phyloP scores from a whole-genome alignment of 305 asterid genomes.

The Andrographis paniculata region DNA sequence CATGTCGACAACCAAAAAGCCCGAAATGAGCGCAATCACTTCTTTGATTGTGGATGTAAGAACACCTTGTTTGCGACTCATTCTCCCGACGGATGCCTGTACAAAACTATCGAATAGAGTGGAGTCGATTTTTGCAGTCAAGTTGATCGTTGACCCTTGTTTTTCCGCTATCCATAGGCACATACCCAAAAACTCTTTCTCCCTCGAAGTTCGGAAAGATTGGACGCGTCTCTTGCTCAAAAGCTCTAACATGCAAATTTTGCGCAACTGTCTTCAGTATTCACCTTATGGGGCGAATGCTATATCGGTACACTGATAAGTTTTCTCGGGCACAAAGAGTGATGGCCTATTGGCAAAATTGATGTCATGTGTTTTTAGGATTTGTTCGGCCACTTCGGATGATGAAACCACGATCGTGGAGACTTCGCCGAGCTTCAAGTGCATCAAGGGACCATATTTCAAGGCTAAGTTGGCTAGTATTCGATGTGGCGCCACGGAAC shows the following conservation, averaged over 20 bases:
- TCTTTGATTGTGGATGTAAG: not conserved
- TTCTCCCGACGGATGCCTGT: not conserved
- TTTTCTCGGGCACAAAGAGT: conserved; percentile 3
- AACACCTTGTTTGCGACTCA: not conserved
- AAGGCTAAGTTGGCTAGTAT: not conserved
- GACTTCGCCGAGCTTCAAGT: conserved; percentile 7
- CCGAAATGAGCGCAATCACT: not conserved
- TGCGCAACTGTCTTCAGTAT: conserved; percentile 1
- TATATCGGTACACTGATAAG: not conserved
- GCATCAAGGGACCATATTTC: conserved; percentile 12
- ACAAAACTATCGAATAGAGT: not conserved
- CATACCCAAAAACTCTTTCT: not conserved
- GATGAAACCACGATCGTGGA: conserved; percentile 3
- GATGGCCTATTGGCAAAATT: not conserved
- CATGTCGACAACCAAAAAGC: not conserved
- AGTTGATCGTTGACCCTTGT: not conserved
- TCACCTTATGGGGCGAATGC: conserved; percentile 4
- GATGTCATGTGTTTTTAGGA: conserved; percentile 1
- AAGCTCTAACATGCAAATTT: not conserved
- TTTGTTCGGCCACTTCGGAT: not conserved
- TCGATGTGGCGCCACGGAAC: conserved; percentile 3
- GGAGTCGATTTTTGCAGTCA: not conserved
- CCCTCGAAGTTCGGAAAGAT: conserved; percentile 7
- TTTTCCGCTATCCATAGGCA: not conserved
- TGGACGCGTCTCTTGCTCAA: not conserved